Evolutionary conservation across 306 rosid species (phyloP).

Genomic region (Cajanus cajan): DNA sequence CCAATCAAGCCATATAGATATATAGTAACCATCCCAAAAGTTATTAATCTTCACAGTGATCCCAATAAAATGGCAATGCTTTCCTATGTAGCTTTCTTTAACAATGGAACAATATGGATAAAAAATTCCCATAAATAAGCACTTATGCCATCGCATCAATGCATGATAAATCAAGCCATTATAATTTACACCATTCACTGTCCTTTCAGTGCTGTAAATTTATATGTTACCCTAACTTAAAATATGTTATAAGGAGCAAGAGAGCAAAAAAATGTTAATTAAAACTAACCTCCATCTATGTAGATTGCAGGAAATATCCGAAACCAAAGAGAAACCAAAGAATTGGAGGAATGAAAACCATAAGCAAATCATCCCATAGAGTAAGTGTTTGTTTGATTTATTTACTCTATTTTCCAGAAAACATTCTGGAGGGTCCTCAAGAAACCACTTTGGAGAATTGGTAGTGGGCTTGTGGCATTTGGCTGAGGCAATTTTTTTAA

Average conservation of each 20-base stretch:
- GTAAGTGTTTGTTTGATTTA: not conserved
- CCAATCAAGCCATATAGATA: not conserved
- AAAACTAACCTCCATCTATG: not conserved
- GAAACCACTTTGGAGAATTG: not conserved
- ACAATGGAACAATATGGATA: not conserved
- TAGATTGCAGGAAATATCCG: not conserved
- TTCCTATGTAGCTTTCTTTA: not conserved
- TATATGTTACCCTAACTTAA: not conserved
- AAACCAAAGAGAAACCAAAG: not conserved
- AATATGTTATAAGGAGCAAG: not conserved
- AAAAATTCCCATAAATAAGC: not conserved
- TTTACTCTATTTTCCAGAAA: not conserved
- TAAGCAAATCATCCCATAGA: not conserved
- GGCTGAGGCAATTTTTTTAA: not conserved
- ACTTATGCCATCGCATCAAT: not conserved
- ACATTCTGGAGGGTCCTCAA: not conserved
- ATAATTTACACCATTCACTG: not conserved
- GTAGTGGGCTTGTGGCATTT: not conserved
- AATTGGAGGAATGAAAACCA: not conserved
- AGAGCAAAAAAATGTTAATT: not conserved
- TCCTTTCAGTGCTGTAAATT: not conserved
- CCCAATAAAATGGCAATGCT: not conserved
- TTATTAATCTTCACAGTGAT: not conserved
- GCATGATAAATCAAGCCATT: not conserved
- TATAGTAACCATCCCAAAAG: constrained; percentile 2